These are phyloP conservation scores for Acacia acuminata DNA, from an alignment of 306 rosid species.

Conservation along the genomic window DNA sequence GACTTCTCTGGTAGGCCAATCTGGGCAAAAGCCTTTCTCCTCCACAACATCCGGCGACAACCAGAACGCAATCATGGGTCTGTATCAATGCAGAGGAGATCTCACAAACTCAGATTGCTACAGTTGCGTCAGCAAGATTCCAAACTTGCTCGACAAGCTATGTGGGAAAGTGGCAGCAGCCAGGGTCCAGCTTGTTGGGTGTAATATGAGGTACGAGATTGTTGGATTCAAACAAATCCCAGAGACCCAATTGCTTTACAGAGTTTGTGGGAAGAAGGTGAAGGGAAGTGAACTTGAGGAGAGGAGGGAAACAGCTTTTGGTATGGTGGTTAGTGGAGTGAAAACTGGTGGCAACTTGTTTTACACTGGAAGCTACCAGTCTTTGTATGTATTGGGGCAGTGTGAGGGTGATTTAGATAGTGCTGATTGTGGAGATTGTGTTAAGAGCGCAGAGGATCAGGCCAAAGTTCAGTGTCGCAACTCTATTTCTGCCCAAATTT, in stretches of 20 bases:
- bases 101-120: slow-evolving; percentile 52
- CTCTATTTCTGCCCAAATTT: slow-evolving; percentile 61
- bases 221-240: slow-evolving; percentile 63
- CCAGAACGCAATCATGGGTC: slow-evolving; percentile 47
- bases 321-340: slow-evolving; percentile 52
- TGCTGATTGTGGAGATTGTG: slow-evolving; percentile 69
- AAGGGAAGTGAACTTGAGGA: slow-evolving; percentile 54
- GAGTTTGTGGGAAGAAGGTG: slow-evolving; percentile 54
- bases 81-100: slow-evolving; percentile 84
- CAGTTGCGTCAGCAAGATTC: slow-evolving; percentile 56
- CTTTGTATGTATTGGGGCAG: slow-evolving; percentile 72
- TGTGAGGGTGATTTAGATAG: slow-evolving; percentile 69
- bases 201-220: slow-evolving; percentile 61
- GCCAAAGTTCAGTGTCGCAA: slow-evolving; percentile 53
- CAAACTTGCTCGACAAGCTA: slow-evolving; percentile 38
- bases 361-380: slow-evolving; percentile 57
- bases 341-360: slow-evolving; percentile 53
- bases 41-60: slow-evolving; percentile 49
- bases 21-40: slow-evolving; percentile 53
- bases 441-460: slow-evolving; percentile 57
- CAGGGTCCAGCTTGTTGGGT: slow-evolving; percentile 64
- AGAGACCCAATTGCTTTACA: slow-evolving; percentile 52
- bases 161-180: slow-evolving; percentile 61
- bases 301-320: slow-evolving; percentile 59
- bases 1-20: slow-evolving; percentile 47